Conservation (phyloP, 192 early-diverging fungal genomes). For the Chytriomyces confervae region DNA sequence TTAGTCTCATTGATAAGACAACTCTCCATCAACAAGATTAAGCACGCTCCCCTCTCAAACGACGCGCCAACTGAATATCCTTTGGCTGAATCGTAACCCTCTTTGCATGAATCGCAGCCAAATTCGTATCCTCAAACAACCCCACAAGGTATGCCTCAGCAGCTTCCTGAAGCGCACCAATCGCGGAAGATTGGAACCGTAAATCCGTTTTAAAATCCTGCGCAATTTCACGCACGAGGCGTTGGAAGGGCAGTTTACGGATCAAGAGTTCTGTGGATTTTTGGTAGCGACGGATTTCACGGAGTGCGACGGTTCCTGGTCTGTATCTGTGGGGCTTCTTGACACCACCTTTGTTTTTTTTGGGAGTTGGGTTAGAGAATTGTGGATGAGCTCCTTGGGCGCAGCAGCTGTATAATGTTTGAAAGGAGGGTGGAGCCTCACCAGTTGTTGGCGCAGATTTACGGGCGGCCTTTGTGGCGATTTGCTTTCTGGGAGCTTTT, state of each 20-base stretch:
- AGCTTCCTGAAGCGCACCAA: slow-evolving; percentile 97
- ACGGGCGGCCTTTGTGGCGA: slow-evolving; percentile 91
- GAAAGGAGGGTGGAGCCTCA: slow-evolving; percentile 73
- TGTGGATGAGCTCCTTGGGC: not conserved
- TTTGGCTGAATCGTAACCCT: slow-evolving; percentile 99
- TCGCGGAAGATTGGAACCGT: slow-evolving; percentile 98
- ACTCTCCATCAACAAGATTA: not conserved
- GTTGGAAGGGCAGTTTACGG: slow-evolving; percentile 84
- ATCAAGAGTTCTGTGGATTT: slow-evolving; percentile 80
- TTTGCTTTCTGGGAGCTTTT: slow-evolving; percentile 96
- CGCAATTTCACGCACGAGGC: slow-evolving; percentile 97
- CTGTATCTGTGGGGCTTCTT: slow-evolving; percentile 64
- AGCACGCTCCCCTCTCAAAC: slow-evolving; percentile 70
- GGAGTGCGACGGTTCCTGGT: slow-evolving; percentile 80
- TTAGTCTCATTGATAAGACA: too few relatives aligned
- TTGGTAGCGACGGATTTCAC: slow-evolving; percentile 86
- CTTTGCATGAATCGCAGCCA: slow-evolving; percentile 99
- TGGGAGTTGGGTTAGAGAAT: not conserved
- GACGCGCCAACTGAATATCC: slow-evolving; percentile 97
- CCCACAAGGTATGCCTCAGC: slow-evolving; percentile 85
- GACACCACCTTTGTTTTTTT: not conserved
- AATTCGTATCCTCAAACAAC: slow-evolving; percentile 83
- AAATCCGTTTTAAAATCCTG: slow-evolving; percentile 99
- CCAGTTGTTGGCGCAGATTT: slow-evolving; percentile 85
- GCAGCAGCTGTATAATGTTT: slow-evolving; percentile 44